A percentile compares a stretch with the other conserved stretches of the same genome.
These are phyloP conservation scores for Ceratobasidium sp. DNA, from an alignment of 1,284 basidiomycete genomes.

Conservation along the genomic window DNA sequence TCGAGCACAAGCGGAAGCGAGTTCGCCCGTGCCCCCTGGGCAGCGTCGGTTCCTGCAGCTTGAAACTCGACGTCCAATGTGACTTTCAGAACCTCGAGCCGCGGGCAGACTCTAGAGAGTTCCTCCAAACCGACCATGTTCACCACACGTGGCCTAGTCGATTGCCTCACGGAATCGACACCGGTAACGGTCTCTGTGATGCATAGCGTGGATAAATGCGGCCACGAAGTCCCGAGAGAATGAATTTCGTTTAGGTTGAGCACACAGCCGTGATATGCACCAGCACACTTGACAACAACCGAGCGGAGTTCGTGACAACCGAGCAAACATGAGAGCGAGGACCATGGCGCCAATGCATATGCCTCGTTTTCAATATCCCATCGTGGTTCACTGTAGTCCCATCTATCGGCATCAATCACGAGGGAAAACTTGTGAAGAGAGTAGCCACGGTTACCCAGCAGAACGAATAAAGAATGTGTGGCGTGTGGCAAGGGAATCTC, in stretches of 20 bases:
- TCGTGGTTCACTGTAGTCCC: constrained; percentile 18
- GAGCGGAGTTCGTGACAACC: constrained; percentile 20
- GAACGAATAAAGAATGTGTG: constrained; percentile 2
- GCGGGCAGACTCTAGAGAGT: constrained; percentile 4
- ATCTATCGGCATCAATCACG: constrained; percentile 20
- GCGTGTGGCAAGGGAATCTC: neutral
- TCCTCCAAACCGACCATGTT: constrained; percentile 12
- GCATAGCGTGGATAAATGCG: constrained; percentile 1
- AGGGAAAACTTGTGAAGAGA: constrained; percentile 5
- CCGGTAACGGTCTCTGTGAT: constrained; percentile 20
- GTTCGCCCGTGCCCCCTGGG: neutral
- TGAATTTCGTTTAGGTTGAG: neutral
- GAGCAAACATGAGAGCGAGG: constrained; percentile 8
- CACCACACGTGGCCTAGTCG: constrained; percentile 8
- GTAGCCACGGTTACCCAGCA: constrained; percentile 2
- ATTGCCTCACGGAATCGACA: constrained; percentile 21
- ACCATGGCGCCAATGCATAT: constrained; percentile 28
- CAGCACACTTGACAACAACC: constrained; percentile 19
- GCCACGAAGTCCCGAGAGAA: constrained; percentile 5
- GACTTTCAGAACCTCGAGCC: constrained; percentile 6
- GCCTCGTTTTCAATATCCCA: constrained; percentile 3
- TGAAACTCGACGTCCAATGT: constrained; percentile 17
- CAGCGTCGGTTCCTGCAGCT: neutral
- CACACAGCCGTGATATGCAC: constrained; percentile 10
- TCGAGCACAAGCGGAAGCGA: constrained; percentile 19